Base-by-base conservation (phyloP, 768 basidiomycete genomes). In the Lactarius deliciosus region DNA sequence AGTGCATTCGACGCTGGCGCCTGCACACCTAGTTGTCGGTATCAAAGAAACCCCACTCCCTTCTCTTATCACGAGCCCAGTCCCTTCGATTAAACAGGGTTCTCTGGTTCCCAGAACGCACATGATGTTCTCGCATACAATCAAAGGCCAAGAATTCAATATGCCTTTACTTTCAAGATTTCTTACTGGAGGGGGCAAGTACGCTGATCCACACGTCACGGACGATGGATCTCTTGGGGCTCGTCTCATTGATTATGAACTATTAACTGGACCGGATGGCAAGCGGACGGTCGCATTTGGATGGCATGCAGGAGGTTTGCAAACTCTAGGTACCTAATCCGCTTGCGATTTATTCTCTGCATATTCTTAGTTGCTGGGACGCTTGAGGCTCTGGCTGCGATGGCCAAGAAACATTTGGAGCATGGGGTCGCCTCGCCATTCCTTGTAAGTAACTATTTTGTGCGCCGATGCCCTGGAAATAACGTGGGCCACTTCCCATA, bases 81-180 rank as follows among this genome's bases (percentile, higher is more conserved):
- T 81, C 25, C 70, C 72, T 22, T 74, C 77, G 41, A 75, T 70
- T 22, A 41, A 13, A 64, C 56, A 63, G 68, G 64, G 47, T 70
- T n/a, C 40, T 10, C 64, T 70, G 3, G 73, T 79, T 41, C 76
- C 83, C 13, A 84, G 90, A 38, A 94, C 89, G 0, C 89, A 95
- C 71, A 76, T 96, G 63, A 94, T 95, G 88, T 96, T 97, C 82
- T 94, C 91, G 36, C 94, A 96, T 74, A 96, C 94, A 0, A 84
- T 85, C 63, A 96, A 96, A 75, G 91, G 91, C 0, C 92, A 96
- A 76, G 75, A 80, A 7, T 96, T 96, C 77, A 97, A 96, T 72
- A 91, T 89, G 73, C 84, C 87, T 0, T 78, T 97, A 0, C 81
- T 97, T 2, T 80, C 87, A 0, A 80, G 82, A 60, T 93, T 91